Base-by-base conservation (phyloP, 148 eudicot genomes). In the Vaccinium vitisidaea region DNA sequence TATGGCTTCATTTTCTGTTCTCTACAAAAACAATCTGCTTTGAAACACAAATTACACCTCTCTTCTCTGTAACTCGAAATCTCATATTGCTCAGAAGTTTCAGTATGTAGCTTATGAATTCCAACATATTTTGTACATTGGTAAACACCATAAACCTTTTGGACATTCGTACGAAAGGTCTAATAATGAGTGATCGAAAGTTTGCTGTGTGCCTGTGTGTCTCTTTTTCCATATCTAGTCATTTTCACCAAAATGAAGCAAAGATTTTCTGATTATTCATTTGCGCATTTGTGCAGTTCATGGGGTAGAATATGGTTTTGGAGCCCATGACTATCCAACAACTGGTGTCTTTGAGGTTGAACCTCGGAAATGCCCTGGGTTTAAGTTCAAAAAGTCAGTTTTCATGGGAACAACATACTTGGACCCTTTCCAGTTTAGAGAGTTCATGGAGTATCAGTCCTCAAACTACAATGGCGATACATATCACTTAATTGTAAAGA, bases 341-440 rank as follows among this genome's bases (percentile, higher is more conserved):
- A 95, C 94, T 86, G 98, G 98, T 50, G 95, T 95, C 67, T 94
- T 95, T 85, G 98, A 95, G 88, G 91, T 94, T 77, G 98, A 94
- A 84, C 98, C 98, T 11, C 95, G 94, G 56, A 92, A 93, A 88
- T 95, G 98, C 88, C 98, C 98, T 14, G 96, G 95, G 56, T 95
- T 94, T 82, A 95, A 90, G 91, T 95, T 93, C 83, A 91, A 96
- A 77, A 93, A 91, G 89, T 92, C 98, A 39, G 91, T 94, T 83
- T 91, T 85, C 76, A 93, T 95, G 85, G 98, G 98, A 75, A 90
- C 89, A 39, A 95, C 96, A 32, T 83, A 83, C 75, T 77, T 94
- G 81, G 90, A 90, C 80, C 92, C 90, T 75, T 39, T 30, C 81
- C 91, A 95, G 88, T 87, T 92, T 69, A 88, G 95, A 86, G 94